Percentiles rank a stretch among this genome's conserved stretches.
Conservation (phyloP, 2,329 filamentous ascomycete genomes). For the Neonectria sp. region DNA sequence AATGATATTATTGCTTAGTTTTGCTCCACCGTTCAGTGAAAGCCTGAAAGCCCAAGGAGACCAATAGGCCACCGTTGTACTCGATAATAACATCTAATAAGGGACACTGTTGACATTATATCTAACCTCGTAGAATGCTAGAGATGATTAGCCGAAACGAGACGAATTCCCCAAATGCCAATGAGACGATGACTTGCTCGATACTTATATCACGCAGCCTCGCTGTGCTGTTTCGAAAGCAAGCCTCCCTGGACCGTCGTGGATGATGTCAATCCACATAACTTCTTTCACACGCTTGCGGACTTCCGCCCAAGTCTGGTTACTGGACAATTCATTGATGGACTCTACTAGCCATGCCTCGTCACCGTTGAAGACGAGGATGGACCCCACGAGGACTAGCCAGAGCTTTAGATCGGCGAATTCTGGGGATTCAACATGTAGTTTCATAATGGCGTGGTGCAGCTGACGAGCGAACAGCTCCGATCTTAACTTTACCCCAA, state of each 20-base stretch:
- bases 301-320: slow-evolving; percentile 43
- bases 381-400: slow-evolving; percentile 45
- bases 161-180: not conserved
- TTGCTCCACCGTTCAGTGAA: not conserved
- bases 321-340: slow-evolving; percentile 29
- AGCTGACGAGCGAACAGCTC: slow-evolving; percentile 31
- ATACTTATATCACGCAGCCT: not conserved
- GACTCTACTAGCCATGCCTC: slow-evolving; percentile 45
- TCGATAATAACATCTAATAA: no score
- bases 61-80: no score
- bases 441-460: slow-evolving; percentile 26
- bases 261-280: slow-evolving; percentile 48
- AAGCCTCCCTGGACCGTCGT: slow-evolving; percentile 38
- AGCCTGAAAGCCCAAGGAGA: not conserved
- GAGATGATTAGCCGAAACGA: not conserved
- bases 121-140: not conserved
- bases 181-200: not conserved
- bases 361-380: slow-evolving; percentile 38
- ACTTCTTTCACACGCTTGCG: slow-evolving; percentile 35
- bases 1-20: not conserved
- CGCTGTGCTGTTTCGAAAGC: slow-evolving; percentile 25
- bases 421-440: slow-evolving; percentile 7
- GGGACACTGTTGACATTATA: not conserved
- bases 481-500: slow-evolving; percentile 36
- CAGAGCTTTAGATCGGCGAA: slow-evolving; percentile 45